Evolutionary conservation across 305 asterid species (phyloP).

Genomic region (Fraxinus latifolia): DNA sequence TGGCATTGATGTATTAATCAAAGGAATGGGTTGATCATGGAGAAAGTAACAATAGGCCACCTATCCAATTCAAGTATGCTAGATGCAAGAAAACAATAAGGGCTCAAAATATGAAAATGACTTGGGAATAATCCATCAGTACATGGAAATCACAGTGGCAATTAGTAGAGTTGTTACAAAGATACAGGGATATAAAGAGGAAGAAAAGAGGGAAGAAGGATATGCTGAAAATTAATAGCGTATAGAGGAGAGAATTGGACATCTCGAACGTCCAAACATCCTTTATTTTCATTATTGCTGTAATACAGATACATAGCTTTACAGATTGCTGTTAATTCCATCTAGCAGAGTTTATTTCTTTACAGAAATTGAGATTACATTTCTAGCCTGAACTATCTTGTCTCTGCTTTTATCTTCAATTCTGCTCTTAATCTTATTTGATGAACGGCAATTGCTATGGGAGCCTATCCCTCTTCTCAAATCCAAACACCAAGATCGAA

Average conservation of each 20-base stretch:
- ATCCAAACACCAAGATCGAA: not conserved
- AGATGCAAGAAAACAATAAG: not conserved
- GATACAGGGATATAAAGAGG: not conserved
- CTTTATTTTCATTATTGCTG: not conserved
- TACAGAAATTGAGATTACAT: not conserved
- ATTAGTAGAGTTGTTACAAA: not conserved
- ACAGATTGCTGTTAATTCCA: not conserved
- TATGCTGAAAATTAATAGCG: not conserved
- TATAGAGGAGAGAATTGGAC: not conserved
- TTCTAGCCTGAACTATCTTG: not conserved
- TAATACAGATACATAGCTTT: not conserved
- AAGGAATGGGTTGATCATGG: not conserved
- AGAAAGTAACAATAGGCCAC: not conserved
- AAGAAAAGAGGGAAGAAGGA: not conserved
- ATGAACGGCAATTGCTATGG: not conserved
- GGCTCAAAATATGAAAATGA: not conserved
- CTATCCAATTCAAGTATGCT: not conserved
- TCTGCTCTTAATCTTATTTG: not conserved
- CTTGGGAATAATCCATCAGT: not conserved
- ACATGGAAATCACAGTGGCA: not conserved
- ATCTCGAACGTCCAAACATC: not conserved
- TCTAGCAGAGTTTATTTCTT: not conserved
- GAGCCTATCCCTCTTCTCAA: not conserved
- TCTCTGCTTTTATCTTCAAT: not conserved
- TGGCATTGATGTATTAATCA: not conserved